Evolutionary conservation across 257 asterid species (phyloP), one percentile per base, ranked within the genome.

Genomic region (Plantago ovata): DNA sequence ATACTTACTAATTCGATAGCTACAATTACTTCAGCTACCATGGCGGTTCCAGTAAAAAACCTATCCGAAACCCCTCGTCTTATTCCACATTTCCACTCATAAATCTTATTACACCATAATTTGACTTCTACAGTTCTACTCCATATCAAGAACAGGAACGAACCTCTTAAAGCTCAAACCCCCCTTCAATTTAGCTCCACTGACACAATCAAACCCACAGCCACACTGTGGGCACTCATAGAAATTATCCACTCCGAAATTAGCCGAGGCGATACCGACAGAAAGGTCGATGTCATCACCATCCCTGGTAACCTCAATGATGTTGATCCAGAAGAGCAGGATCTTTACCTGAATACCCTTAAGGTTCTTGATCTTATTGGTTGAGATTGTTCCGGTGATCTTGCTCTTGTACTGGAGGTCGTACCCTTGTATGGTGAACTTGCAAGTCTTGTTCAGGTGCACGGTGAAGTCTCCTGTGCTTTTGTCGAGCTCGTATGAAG

Each of bases 381-480:
- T 57, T 3, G 85, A 56, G 20, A 87, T 72, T 10, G 77, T 72
- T 50, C 98, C 98, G n/a, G 72, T 63, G 47, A 90, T 68, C 21
- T 63, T 77, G 63, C 75, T 60, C 66, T 79, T 76, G 87, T 82
- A 87, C 77, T 64, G 74, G 64, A 90, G 82, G 7, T 76, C 57
- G 74, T 87, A 91, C 0, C 84, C 81, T 0, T 73, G 55, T 59
- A 84, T 65, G 52, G 68, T 54, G 85, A 83, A 84, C 66, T 60
- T 76, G 81, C 98, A 91, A 39, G 79, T 58, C 2, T 69, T 13
- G 68, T 74, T 51, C 2, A 87, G 63, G 42, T 74, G 28, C 3
- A 86, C 94, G 0, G 87, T 39, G 77, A 91, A 91, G 20, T 76
- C 59, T 0, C 98, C 98, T 23, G 95, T 81, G 79, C 67, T n/a